Evolutionary conservation across 305 asterid genomes (phyloP), one percentile per base, ranked within the genome.

Genomic region (Solanum hybrid): DNA sequence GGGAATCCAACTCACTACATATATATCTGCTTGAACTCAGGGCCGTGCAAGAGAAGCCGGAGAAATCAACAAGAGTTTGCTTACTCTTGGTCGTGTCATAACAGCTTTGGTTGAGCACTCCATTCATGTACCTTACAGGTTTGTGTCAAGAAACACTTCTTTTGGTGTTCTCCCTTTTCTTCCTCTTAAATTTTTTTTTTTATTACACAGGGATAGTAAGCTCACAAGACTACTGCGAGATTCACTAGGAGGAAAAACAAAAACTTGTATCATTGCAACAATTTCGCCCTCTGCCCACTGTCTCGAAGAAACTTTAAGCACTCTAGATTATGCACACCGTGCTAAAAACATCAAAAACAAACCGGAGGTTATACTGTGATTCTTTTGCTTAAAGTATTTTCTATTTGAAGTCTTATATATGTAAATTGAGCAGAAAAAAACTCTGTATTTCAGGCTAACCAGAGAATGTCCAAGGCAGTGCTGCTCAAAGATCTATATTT

Each of bases 41-140:
- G 96, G 93, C 71, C 99, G 98, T 90, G 99, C 99, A 89, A 93
- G 99, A 91, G 99, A 96, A 94, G 98, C 98, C 6, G 98, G 98
- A 88, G 97, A 96, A 91, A 95, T 96, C 92, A 96, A 96, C 92
- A 96, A 96, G 93, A 95, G 98, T 92, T 93, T 96, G 88, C 94
- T 96, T 38, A 95, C 98, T 19, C 91, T 96, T 91, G 98, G 98
- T 37, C 97, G 97, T 34, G 98, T 95, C 91, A 96, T 96, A 89
- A 94, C 94, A 90, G 94, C 97, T 87, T 91, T 96, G 92, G 97
- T 93, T 92, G 98, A 96, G 90, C 98, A 94, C 91, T 94, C 97
- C 86, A 93, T 92, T 92, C 98, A 96, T 90, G 76, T 95, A 89
- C 98, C 98, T 90, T 96, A 95, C 95, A 95, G 98, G 98, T 94